A percentile compares a stretch with the other conserved stretches of the same genome.
phyloP scores from a whole-genome alignment of 75 land plant genomes.

The Sequoia sempervirens region DNA sequence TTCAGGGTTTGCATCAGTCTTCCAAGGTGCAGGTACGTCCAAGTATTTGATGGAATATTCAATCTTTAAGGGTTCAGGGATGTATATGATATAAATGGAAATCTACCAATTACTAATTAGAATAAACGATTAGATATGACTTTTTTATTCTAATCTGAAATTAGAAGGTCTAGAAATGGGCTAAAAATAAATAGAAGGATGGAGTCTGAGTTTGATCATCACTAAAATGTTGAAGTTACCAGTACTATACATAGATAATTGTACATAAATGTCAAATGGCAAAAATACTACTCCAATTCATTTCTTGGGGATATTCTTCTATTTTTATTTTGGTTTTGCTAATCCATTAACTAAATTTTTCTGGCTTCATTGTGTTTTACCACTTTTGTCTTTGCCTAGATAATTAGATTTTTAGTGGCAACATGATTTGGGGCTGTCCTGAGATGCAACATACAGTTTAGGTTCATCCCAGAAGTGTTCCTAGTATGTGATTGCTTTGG shows the following conservation, averaged over 20 bases:
- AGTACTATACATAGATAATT: not conserved
- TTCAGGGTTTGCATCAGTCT: constrained; percentile 5
- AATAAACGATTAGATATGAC: not conserved
- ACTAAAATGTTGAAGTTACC: not conserved
- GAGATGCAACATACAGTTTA: not conserved
- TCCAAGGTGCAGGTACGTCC: constrained; percentile 7
- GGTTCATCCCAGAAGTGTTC: not conserved
- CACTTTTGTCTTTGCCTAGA: not conserved
- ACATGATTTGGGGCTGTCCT: not conserved
- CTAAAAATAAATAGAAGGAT: not conserved
- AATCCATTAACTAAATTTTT: not conserved
- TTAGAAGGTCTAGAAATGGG: not conserved
- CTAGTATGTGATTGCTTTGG: not conserved
- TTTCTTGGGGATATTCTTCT: not conserved
- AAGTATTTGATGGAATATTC: not conserved
- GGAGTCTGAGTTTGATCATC: not conserved
- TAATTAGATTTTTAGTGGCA: not conserved
- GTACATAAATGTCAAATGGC: not conserved
- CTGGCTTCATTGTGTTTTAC: not conserved
- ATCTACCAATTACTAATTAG: not conserved
- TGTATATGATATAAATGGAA: not conserved
- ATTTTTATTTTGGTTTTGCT: not conserved
- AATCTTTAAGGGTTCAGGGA: not conserved
- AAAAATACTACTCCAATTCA: not conserved
- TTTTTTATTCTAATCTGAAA: not conserved